Base-by-base conservation (phyloP, 1,284 basidiomycete species). In the Stereum hirsutum region DNA sequence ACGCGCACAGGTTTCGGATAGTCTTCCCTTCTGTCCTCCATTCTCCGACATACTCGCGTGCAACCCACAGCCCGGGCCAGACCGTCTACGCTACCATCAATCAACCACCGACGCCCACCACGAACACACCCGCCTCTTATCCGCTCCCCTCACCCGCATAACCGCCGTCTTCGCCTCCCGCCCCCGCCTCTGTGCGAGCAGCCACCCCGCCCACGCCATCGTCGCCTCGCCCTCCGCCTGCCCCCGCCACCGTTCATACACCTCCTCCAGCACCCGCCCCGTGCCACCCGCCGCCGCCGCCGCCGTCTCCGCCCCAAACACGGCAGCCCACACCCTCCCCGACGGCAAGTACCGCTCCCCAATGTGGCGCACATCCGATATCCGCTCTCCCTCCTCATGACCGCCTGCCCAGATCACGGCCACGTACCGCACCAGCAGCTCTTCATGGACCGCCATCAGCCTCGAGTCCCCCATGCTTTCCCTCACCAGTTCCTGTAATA, bases 391-490 rank as follows among this genome's bases (percentile, higher is more conserved):
- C 2, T 26, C 12, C 8, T 38, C 17, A 11, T 38, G 21, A n/a
- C n/a, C 42, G 41, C 55, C 19, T n/a, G 14, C 14, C 34, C 12
- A 15, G 34, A 46, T 48, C 45, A 46, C 53, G 39, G 48, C 56
- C 52, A 66, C 62, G 56, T 72, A 73, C 46, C 63, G 62, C 53
- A 70, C 55, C 49, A 78, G 61, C 42, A 76, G 57, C 43, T 50
- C 57, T 59, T 73, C 70, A 49, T 78, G 75, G 39, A 76, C 58
- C 33, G 56, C 50, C 49, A 59, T 56, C 34, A 65, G 56, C 35
- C 58, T 58, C 36, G 68, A 59, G 37, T 64, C 63, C 43, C 62
- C 59, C 61, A 75, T 66, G 56, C 74, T 76, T 40, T 72, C 68
- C 39, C 58, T 63, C 38, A 80, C 54, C 41, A 78, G 52, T 42